These are phyloP conservation scores for Lasiosphaeria hispida DNA, from an alignment of 495 filamentous ascomycete genomes.

Conservation along the genomic window DNA sequence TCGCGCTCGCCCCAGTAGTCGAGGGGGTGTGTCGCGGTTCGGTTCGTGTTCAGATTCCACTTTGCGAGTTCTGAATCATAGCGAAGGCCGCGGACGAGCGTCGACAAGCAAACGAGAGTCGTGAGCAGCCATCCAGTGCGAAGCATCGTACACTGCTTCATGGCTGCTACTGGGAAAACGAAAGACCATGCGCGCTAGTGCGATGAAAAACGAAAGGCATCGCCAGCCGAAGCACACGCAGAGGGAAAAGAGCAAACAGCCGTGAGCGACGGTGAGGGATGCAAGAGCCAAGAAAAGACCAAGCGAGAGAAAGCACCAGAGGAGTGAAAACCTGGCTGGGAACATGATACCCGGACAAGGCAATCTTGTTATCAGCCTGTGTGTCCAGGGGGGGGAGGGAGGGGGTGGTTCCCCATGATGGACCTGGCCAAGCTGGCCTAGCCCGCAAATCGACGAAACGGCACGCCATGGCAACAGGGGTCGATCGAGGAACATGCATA, in stretches of 20 bases:
- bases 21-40: constrained; percentile 52
- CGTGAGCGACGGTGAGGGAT: neutral
- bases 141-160: constrained; percentile 17
- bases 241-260: constrained; percentile 1
- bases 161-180: constrained; percentile 12
- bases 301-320: neutral
- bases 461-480: no score
- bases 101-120: constrained; percentile 6
- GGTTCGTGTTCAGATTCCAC: constrained; percentile 63
- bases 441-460: neutral
- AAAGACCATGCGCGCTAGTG: constrained; percentile 8
- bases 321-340: constrained; percentile 3
- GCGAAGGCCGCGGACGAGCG: constrained; percentile 41
- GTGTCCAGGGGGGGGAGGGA: neutral
- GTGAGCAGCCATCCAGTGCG: constrained; percentile 11
- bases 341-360: neutral
- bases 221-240: constrained; percentile 4
- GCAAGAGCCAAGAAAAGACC: neutral
- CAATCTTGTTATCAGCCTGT: constrained; percentile 12
- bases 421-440: neutral
- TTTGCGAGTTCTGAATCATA: constrained; percentile 52
- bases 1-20: constrained; percentile 62
- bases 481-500: no score
- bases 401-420: neutral
- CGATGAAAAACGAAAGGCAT: constrained; percentile 16